These are phyloP conservation scores for Furcasterigmium sp. DNA, from an alignment of 2,329 filamentous ascomycete species.

Conservation along the genomic window DNA sequence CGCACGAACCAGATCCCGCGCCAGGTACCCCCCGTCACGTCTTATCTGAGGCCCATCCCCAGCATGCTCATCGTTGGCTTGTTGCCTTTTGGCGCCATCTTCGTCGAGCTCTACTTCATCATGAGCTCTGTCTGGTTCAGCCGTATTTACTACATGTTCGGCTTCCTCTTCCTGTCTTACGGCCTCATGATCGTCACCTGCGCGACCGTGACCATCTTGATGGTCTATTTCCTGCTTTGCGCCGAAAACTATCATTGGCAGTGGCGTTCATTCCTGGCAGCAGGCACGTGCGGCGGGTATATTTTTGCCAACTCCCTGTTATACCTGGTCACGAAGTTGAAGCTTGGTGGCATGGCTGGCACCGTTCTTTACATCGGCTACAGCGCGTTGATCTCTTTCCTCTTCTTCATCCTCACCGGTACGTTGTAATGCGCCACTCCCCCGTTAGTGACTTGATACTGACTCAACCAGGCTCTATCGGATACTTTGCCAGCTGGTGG, in stretches of 20 bases:
- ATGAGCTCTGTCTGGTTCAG: slow-evolving; percentile 99
- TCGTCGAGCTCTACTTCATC: slow-evolving; percentile 98
- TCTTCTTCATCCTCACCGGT: slow-evolving; percentile 95
- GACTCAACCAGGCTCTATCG: slow-evolving; percentile 89
- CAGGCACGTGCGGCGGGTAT: slow-evolving; percentile 84
- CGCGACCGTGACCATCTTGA: slow-evolving; percentile 83
- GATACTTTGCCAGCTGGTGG: slow-evolving; percentile 90
- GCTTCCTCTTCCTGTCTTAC: slow-evolving; percentile 96
- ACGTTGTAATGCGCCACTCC: slow-evolving; percentile 32
- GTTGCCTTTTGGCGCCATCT: slow-evolving; percentile 92
- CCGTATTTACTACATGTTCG: slow-evolving; percentile 99
- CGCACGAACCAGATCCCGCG: slow-evolving; percentile 97
- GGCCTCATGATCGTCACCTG: slow-evolving; percentile 95
- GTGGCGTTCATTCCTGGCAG: slow-evolving; percentile 89
- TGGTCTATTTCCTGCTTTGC: slow-evolving; percentile 95
- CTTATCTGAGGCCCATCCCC: slow-evolving; percentile 80
- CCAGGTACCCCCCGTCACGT: slow-evolving; percentile 81
- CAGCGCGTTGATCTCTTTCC: slow-evolving; percentile 78
- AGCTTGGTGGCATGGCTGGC: slow-evolving; percentile 76
- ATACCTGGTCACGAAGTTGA: slow-evolving; percentile 86
- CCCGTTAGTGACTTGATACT: too few species aligned
- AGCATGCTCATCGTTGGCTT: slow-evolving; percentile 90
- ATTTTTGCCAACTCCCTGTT: slow-evolving; percentile 88
- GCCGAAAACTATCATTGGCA: slow-evolving; percentile 99
- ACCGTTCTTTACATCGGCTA: slow-evolving; percentile 93